phyloP scores from a whole-genome alignment of 768 basidiomycete genomes.

The Gymnopilus junonius region DNA sequence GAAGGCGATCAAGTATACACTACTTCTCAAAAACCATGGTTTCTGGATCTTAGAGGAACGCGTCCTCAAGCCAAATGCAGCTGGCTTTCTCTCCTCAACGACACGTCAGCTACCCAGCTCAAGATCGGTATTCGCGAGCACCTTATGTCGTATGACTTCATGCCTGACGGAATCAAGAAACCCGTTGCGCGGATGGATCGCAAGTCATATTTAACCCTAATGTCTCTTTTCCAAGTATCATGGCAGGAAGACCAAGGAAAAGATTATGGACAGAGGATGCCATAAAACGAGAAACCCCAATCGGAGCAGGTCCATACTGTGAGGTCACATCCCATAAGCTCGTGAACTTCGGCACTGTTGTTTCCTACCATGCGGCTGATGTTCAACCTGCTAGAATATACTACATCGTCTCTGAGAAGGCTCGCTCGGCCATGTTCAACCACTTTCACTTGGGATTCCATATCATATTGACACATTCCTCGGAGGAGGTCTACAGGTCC shows the following conservation, averaged over 20 bases:
- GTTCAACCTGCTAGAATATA: not conserved
- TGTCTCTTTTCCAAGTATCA: conserved; percentile 10
- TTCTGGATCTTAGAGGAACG: not conserved
- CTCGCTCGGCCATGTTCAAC: conserved; percentile 10
- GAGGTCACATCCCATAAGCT: conserved; percentile 9
- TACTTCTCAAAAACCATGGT: conserved; percentile 7
- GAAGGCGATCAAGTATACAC: not conserved
- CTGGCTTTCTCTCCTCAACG: conserved; percentile 8
- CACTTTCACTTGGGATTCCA: conserved; percentile 7
- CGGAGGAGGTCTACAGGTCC: not conserved
- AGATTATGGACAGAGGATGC: not conserved
- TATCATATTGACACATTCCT: not conserved
- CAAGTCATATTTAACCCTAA: conserved; percentile 6
- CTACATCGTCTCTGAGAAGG: conserved; percentile 6
- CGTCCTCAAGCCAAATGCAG: conserved; percentile 6
- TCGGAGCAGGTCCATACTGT: conserved; percentile 7
- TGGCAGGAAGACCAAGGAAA: conserved; percentile 3
- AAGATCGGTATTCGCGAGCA: conserved; percentile 3
- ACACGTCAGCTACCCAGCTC: not conserved
- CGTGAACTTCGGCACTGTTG: conserved; percentile 7
- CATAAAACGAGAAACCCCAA: not conserved
- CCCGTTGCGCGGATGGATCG: conserved; percentile 9
- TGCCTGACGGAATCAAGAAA: conserved; percentile 10
- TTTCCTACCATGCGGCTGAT: conserved; percentile 1
- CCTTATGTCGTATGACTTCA: conserved; percentile 8